Conservation (phyloP, 768 basidiomycete genomes). For the Leccinum uliginosum region DNA sequence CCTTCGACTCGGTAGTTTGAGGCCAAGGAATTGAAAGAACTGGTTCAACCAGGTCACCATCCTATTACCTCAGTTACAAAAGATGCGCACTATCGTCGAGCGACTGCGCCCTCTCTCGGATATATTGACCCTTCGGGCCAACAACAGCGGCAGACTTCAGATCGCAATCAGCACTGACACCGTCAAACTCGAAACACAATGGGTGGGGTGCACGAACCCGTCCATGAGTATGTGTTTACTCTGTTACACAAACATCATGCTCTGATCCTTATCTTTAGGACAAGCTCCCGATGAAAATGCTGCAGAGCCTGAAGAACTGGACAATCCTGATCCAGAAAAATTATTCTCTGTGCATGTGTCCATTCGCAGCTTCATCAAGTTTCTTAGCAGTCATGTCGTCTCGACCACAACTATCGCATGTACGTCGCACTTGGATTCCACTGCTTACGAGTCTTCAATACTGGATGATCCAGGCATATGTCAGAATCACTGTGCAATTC, state of each 20-base stretch:
- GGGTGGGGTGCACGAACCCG: constrained; percentile 71
- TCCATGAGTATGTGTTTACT: constrained; percentile 37
- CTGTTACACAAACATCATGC: background rate
- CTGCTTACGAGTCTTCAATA: background rate
- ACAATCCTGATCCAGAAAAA: constrained; percentile 49
- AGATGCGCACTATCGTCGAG: constrained; percentile 76
- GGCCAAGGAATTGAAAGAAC: constrained; percentile 3
- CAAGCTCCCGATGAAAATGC: constrained; percentile 32
- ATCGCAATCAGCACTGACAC: constrained; percentile 60
- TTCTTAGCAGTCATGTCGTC: constrained; percentile 74
- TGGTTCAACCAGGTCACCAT: constrained; percentile 66
- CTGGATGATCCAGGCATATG: constrained; percentile 57
- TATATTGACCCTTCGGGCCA: constrained; percentile 64
- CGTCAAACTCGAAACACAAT: constrained; percentile 76
- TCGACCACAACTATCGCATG: constrained; percentile 84
- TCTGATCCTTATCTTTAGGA: constrained; percentile 11
- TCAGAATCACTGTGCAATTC: constrained; percentile 76
- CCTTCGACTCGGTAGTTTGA: background rate
- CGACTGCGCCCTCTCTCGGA: constrained; percentile 68
- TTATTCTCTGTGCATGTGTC: constrained; percentile 67
- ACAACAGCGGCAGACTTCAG: constrained; percentile 52
- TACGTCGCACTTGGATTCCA: constrained; percentile 34
- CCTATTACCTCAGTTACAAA: constrained; percentile 67
- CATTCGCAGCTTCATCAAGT: constrained; percentile 72
- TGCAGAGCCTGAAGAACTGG: constrained; percentile 29